A percentile compares a stretch with the other conserved stretches of the same genome.
Evolutionary conservation across 768 basidiomycete species (phyloP).

Genomic region (Xerocomus potaroensis): DNA sequence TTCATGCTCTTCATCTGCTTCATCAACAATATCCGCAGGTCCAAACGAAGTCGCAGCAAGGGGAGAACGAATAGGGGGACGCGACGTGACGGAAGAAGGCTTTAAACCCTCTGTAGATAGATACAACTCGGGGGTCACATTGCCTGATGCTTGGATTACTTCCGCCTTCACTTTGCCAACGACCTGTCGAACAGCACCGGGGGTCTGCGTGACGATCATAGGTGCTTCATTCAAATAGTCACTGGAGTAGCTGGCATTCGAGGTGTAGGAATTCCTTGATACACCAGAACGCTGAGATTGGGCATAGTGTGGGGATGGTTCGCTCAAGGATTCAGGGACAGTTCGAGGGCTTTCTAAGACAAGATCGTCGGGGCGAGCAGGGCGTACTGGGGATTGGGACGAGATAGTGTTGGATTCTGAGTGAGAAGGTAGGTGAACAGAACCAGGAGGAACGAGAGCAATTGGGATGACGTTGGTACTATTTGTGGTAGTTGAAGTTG

Average conservation of each 20-base stretch:
- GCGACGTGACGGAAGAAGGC: slow-evolving; percentile 33
- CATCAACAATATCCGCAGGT: slow-evolving; percentile 57
- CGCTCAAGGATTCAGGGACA: slow-evolving; percentile 46
- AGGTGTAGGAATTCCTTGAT: slow-evolving; percentile 67
- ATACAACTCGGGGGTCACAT: slow-evolving; percentile 27
- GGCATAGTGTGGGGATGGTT: slow-evolving; percentile 34
- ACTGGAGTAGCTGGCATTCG: slow-evolving; percentile 69
- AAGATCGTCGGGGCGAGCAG: slow-evolving; percentile 55
- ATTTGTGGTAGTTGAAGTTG: slow-evolving; percentile 64
- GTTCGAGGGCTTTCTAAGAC: slow-evolving; percentile 60
- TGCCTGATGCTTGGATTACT: slow-evolving; percentile 59
- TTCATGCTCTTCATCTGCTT: slow-evolving; percentile 36
- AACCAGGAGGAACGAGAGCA: slow-evolving; percentile 66
- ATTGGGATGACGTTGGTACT: slow-evolving; percentile 86
- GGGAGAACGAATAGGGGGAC: slow-evolving; percentile 56
- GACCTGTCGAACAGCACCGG: slow-evolving; percentile 61
- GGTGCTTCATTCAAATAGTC: slow-evolving; percentile 80
- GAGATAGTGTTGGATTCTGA: slow-evolving; percentile 27
- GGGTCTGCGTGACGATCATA: slow-evolving; percentile 71
- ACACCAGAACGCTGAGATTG: slow-evolving; percentile 52
- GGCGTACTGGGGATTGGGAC: slow-evolving; percentile 46
- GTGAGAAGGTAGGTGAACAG: slow-evolving; percentile 31
- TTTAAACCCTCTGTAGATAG: slow-evolving; percentile 38
- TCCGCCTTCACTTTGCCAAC: slow-evolving; percentile 76
- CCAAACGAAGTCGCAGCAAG: slow-evolving; percentile 69